Conservation (phyloP, 75 land plant genomes). For the Adiantum capillusveneris region DNA sequence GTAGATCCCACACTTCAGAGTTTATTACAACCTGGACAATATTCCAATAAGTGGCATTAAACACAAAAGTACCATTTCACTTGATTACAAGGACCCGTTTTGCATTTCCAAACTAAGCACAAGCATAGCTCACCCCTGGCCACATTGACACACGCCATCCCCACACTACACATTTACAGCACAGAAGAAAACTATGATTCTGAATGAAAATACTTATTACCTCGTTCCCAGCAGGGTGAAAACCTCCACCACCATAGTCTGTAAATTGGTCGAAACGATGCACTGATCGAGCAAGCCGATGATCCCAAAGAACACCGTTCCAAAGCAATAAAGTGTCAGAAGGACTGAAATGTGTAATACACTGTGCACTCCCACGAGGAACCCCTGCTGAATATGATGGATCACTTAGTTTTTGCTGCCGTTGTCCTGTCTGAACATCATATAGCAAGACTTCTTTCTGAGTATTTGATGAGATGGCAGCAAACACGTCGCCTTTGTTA, state of each 20-base stretch:
- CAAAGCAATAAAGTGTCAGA: conserved; percentile 76
- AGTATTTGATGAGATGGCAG: conserved; percentile 61
- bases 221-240: conserved; percentile 99
- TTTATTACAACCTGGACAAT: conserved; percentile 85
- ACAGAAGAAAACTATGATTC: too few relatives aligned
- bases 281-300: conserved; percentile 50
- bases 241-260: conserved; percentile 99
- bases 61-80: too few relatives aligned
- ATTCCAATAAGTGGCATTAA: too few relatives aligned
- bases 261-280: conserved; percentile 97
- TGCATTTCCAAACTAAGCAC: too few relatives aligned
- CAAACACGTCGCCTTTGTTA: conserved; percentile 68
- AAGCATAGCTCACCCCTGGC: too few relatives aligned
- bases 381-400: conserved; percentile 29
- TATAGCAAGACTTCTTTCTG: conserved; percentile 70
- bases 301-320: conserved; percentile 99
- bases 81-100: too few relatives aligned
- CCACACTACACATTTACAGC: too few relatives aligned
- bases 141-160: too few relatives aligned
- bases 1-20: conserved; percentile 97
- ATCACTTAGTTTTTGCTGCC: conserved; percentile 61
- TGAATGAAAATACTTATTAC: too few relatives aligned
- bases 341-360: conserved; percentile 81
- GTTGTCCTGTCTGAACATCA: conserved; percentile 53
- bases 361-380: conserved; percentile 52